Base-by-base conservation (phyloP, 257 asterid genomes). In the Jasminum sambac region DNA sequence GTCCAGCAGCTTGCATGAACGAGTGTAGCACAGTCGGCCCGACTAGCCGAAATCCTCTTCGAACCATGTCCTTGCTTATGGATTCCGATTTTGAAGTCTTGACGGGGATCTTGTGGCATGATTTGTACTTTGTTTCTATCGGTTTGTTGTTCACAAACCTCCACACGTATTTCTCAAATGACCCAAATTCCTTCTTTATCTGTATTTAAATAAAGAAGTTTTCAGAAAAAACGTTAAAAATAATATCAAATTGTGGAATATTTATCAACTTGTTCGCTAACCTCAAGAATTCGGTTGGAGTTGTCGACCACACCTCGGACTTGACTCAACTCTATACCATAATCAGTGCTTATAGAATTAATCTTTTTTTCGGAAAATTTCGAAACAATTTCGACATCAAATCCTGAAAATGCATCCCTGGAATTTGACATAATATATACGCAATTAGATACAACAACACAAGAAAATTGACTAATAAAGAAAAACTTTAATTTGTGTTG, bases 1-100 rank as follows among this genome's bases (percentile, higher is more conserved):
- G 94, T 40, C 97, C 97, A 25, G 90, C 91, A 0, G 96, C 97
- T 77, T 90, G 96, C 96, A 90, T 88, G 86, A 90, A 88, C 36
- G 97, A 90, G 84, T 86, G 89, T 46, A 90, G 79, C 5, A 88
- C 93, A 2, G 91, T 88, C 25, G 96, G 96, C 4, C 97, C 97
- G 38, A 88, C 96, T 12, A 77, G 82, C 17, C 97, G 83, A 83
- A 90, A 86, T 0, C 97, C 97, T 57, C 93, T 86, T 67, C 75
- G 78, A 63, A 90, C 93, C 97, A 86, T 86, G 84, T 89, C 93
- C 79, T 90, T 90, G 88, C 97, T 90, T 48, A 90, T 88, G 60
- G 84, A 74, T 80, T 90, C 97, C 66, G 97, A 90, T 76, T 90
- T 90, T 11, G 97, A 90, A 7, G 95, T 88, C 91, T 90, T 90